phyloP scores from a whole-genome alignment of 164 flowering plant genomes.

The Dillenia turbinata region DNA sequence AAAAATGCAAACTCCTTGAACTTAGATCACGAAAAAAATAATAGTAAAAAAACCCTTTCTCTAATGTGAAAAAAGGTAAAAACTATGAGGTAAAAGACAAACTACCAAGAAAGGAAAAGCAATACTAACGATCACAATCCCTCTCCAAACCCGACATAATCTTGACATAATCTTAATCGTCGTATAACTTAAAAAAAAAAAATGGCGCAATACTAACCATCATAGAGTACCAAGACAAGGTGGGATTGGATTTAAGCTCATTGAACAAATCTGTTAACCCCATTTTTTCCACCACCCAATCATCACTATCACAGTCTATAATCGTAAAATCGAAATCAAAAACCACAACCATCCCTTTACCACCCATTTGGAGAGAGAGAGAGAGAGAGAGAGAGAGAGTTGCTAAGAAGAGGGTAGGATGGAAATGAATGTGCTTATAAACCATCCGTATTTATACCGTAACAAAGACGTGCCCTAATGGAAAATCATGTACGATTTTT shows the following conservation, averaged over 20 bases:
- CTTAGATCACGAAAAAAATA: background rate
- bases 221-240: constrained; percentile 77
- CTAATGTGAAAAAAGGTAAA: too few relatives aligned
- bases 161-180: too few relatives aligned
- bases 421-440: too few relatives aligned
- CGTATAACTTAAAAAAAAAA: background rate
- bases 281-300: constrained; percentile 69
- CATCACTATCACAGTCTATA: constrained; percentile 70
- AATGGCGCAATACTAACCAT: constrained; percentile 49
- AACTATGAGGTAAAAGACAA: too few relatives aligned
- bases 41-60: background rate
- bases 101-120: too few relatives aligned
- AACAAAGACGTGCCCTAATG: too few relatives aligned
- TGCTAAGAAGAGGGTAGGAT: too few relatives aligned
- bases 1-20: background rate
- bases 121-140: constrained; percentile 57
- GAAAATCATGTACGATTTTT: too few relatives aligned
- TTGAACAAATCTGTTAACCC: constrained; percentile 59
- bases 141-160: too few relatives aligned
- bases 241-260: constrained; percentile 41
- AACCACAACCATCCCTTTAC: constrained; percentile 34
- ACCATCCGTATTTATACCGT: too few relatives aligned
- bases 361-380: constrained; percentile 30
- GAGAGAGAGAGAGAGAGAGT: too few relatives aligned
- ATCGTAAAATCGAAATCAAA: constrained; percentile 86